Evolutionary conservation across 805 yeast species (phyloP).

Genomic region (Saccharomycopsis capsularis): DNA sequence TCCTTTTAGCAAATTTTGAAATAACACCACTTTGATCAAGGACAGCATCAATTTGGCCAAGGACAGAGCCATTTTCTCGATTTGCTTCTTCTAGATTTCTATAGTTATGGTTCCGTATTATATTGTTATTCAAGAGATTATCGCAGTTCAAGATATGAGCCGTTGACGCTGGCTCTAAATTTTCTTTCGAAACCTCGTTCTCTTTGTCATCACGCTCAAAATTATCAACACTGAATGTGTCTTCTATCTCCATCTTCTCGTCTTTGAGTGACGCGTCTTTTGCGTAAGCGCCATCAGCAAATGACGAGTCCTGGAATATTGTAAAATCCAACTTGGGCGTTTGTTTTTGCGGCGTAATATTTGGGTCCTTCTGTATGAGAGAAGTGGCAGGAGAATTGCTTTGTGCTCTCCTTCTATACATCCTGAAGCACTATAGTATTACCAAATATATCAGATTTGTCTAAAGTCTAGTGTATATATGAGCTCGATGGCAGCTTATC

Average conservation of each 20-base stretch:
- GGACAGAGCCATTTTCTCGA: too few species aligned
- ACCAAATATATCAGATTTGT: too few species aligned
- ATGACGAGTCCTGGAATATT: slow-evolving; percentile 1
- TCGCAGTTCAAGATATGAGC: slow-evolving; percentile 13
- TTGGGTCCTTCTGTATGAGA: not conserved
- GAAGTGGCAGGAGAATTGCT: too few species aligned
- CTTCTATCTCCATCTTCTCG: too few species aligned
- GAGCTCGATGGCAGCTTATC: too few species aligned
- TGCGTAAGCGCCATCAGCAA: too few species aligned
- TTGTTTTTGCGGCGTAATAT: not conserved
- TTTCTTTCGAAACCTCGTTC: slow-evolving; percentile 15
- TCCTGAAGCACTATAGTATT: too few species aligned
- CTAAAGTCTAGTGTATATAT: too few species aligned
- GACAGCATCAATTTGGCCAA: too few species aligned
- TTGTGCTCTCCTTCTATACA: too few species aligned
- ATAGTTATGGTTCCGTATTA: not conserved
- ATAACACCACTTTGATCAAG: too few species aligned
- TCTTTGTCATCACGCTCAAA: slow-evolving; percentile 13
- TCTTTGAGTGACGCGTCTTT: not conserved
- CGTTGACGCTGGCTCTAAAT: slow-evolving; percentile 6
- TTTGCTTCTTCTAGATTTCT: not conserved
- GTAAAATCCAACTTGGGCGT: not conserved
- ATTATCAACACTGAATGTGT: not conserved
- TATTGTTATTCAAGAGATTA: slow-evolving; percentile 5
- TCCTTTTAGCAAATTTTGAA: too few species aligned